These are phyloP conservation scores for Rhizoclosmatium sp. DNA, from an alignment of 192 early-diverging fungal species.

Conservation along the genomic window DNA sequence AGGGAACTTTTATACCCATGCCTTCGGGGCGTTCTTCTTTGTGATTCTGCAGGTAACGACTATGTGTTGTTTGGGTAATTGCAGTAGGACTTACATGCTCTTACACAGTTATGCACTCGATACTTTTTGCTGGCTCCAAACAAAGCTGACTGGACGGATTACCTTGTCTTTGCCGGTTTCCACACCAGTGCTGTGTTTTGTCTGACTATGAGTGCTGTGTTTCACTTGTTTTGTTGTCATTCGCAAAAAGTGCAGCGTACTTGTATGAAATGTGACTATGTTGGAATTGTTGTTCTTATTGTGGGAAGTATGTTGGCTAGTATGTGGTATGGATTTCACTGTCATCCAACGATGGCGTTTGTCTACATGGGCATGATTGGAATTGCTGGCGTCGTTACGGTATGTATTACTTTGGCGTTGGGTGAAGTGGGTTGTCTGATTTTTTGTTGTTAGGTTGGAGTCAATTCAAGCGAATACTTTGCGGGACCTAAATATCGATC, in stretches of 20 bases:
- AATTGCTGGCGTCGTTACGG: conserved; percentile 69
- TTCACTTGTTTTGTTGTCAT: conserved; percentile 88
- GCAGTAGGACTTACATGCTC: too few relatives aligned
- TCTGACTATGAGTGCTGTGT: conserved; percentile 78
- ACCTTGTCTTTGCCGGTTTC: conserved; percentile 76
- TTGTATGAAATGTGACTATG: conserved; percentile 93
- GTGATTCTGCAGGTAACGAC: conserved; percentile 39
- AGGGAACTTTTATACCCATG: conserved; percentile 90
- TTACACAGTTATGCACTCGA: conserved; percentile 45
- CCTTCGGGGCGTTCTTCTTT: conserved; percentile 74
- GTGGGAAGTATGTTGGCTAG: conserved; percentile 59
- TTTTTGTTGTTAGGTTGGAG: conserved; percentile 50
- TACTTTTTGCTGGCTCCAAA: conserved; percentile 39
- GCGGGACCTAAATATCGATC: conserved; percentile 77
- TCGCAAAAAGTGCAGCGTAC: conserved; percentile 66
- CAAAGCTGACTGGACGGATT: conserved; percentile 69
- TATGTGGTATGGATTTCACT: conserved; percentile 60
- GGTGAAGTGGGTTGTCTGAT: background rate
- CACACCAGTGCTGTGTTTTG: conserved; percentile 77
- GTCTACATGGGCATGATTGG: conserved; percentile 67
- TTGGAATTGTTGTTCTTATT: conserved; percentile 87
- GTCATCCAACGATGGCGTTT: conserved; percentile 58
- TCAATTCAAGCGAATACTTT: conserved; percentile 64
- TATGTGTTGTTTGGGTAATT: too few relatives aligned
- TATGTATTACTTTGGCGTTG: conserved; percentile 27